phyloP scores from a whole-genome alignment of 177 flowering plant species.

The Vitis hybrid region DNA sequence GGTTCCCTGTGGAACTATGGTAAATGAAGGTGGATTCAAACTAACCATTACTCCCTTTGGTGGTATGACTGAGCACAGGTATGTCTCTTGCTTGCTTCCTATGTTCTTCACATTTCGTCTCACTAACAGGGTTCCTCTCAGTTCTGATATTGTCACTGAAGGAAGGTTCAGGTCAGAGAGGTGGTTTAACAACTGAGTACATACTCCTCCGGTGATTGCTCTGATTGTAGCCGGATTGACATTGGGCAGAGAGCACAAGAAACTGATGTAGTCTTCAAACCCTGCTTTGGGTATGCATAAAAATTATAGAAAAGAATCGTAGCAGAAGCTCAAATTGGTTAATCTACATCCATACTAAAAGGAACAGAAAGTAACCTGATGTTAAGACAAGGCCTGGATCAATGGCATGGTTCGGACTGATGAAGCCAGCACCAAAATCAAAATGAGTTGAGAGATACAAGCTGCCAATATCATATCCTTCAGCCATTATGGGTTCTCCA shows the following conservation, averaged over 20 bases:
- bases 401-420: conserved; percentile 57
- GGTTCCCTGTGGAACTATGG: conserved; percentile 43
- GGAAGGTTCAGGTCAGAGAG: conserved; percentile 84
- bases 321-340: too few relatives aligned
- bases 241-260: conserved; percentile 80
- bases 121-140: conserved; percentile 38
- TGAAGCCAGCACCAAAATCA: conserved; percentile 74
- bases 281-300: conserved; percentile 32
- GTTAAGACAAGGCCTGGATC: conserved; percentile 83
- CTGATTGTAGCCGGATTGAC: conserved; percentile 34
- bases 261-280: conserved; percentile 70
- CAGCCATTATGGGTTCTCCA: conserved; percentile 69
- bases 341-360: too few relatives aligned
- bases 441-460: conserved; percentile 64
- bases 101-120: conserved; percentile 55
- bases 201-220: conserved; percentile 54
- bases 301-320: too few relatives aligned
- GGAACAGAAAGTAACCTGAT: conserved; percentile 40
- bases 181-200: conserved; percentile 36
- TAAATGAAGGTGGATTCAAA: conserved; percentile 63
- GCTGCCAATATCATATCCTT: conserved; percentile 43
- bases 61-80: conserved; percentile 47
- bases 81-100: conserved; percentile 58
- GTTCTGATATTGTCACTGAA: conserved; percentile 64
- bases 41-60: conserved; percentile 68